Percentiles rank a stretch among this genome's conserved stretches.
Conservation (phyloP, 2,329 filamentous ascomycete species). For the Eutypella sp. region DNA sequence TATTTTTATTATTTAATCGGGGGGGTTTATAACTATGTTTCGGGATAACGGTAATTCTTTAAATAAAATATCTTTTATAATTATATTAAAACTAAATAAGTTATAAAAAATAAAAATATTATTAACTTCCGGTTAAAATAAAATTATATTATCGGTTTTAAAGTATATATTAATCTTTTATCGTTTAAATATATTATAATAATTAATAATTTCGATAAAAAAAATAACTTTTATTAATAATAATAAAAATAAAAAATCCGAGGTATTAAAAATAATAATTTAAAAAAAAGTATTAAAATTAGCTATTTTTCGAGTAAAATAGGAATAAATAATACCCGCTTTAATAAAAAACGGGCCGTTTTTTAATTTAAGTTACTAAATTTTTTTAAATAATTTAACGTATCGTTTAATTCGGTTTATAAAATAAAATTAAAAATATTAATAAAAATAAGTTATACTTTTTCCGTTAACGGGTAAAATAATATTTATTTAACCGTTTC, state of each 20-base stretch:
- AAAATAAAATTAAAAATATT: neutral
- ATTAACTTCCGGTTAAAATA: neutral
- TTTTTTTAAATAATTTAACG: neutral
- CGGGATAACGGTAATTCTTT: no score
- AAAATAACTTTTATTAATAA: no score
- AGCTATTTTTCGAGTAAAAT: neutral
- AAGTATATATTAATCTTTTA: neutral
- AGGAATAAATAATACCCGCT: neutral
- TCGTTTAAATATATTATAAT: neutral
- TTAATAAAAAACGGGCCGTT: neutral
- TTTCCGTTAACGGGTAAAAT: neutral
- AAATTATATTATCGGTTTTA: neutral
- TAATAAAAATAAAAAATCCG: neutral
- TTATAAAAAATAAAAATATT: neutral
- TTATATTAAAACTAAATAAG: neutral
- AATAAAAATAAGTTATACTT: neutral
- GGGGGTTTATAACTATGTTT: no score
- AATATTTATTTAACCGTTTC: neutral
- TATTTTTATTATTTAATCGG: neutral
- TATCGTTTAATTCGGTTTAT: neutral
- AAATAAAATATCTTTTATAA: no score
- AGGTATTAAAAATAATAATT: neutral
- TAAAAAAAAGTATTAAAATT: neutral
- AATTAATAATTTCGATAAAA: neutral
- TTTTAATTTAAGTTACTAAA: neutral